Evolutionary conservation across 2,329 filamentous ascomycete genomes (phyloP).

Genomic region (Aureobasidium subglaciale): DNA sequence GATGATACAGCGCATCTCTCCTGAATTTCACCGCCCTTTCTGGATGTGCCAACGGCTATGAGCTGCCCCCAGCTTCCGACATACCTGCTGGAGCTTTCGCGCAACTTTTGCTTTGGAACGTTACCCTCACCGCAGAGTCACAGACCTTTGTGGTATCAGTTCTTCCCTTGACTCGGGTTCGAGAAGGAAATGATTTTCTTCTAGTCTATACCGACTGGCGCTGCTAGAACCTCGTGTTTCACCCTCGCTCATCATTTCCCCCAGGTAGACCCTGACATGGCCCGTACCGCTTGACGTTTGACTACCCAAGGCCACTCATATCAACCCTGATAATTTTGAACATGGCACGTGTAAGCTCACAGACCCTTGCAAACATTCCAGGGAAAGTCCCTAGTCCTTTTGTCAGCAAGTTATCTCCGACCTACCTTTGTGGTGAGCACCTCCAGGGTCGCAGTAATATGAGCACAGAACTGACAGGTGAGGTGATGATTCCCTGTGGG

Average conservation of each 20-base stretch:
- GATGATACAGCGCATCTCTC: background rate
- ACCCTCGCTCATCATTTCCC: background rate
- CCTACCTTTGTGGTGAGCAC: background rate
- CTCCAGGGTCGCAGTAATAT: background rate
- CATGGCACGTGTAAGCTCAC: conserved; percentile 9
- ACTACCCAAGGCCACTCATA: background rate
- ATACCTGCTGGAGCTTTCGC: background rate
- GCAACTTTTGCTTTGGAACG: background rate
- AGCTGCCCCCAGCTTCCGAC: background rate
- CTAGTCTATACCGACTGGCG: background rate
- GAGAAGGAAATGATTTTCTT: background rate
- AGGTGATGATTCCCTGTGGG: too few species aligned
- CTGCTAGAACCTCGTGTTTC: conserved; percentile 5
- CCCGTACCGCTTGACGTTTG: conserved; percentile 11
- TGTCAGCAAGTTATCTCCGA: conserved; percentile 9
- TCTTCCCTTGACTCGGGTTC: background rate
- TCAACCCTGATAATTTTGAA: background rate
- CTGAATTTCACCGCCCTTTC: background rate
- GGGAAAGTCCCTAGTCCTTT: background rate
- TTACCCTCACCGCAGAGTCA: background rate
- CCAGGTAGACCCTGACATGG: conserved; percentile 12
- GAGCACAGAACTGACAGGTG: background rate
- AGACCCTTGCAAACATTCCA: conserved; percentile 1
- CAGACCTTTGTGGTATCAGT: background rate
- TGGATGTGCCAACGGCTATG: background rate